phyloP scores from a whole-genome alignment of 2,329 filamentous ascomycete species.

The Hymenoscyphus repandus region DNA sequence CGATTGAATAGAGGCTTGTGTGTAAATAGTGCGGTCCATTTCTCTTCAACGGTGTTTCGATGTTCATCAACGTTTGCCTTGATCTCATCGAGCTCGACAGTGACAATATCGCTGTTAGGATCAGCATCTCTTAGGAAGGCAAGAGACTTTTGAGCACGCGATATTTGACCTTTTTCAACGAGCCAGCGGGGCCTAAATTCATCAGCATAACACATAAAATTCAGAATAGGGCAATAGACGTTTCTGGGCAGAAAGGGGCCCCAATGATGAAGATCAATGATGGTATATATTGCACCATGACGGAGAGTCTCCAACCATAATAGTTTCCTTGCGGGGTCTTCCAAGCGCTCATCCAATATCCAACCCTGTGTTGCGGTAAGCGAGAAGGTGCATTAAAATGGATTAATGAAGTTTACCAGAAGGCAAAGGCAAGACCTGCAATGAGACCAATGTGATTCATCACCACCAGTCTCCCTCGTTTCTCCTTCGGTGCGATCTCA shows the following conservation, averaged over 20 bases:
- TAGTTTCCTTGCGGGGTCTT: slow-evolving; percentile 36
- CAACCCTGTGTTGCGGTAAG: slow-evolving; percentile 38
- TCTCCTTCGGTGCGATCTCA: slow-evolving; percentile 48
- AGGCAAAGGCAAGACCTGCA: slow-evolving; percentile 46
- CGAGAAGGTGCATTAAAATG: slow-evolving; percentile 1
- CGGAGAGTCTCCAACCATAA: slow-evolving; percentile 48
- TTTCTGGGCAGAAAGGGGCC: slow-evolving; percentile 49
- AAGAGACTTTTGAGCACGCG: slow-evolving; percentile 40
- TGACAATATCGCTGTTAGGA: slow-evolving; percentile 35
- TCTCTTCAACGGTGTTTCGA: slow-evolving; percentile 34
- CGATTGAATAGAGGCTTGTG: slow-evolving; percentile 44
- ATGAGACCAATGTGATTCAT: slow-evolving; percentile 56
- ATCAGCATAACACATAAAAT: neutral
- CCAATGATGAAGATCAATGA: slow-evolving; percentile 44
- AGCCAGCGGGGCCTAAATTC: slow-evolving; percentile 49
- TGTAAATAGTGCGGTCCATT: slow-evolving; percentile 38
- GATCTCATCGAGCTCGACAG: slow-evolving; percentile 40
- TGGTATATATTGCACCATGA: slow-evolving; percentile 47
- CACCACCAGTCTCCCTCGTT: slow-evolving; percentile 51
- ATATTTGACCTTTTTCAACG: slow-evolving; percentile 42
- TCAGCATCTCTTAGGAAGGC: slow-evolving; percentile 42
- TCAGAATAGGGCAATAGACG: slow-evolving; percentile 34
- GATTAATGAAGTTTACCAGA: slow-evolving; percentile 39
- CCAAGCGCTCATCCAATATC: slow-evolving; percentile 53
- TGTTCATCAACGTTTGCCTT: slow-evolving; percentile 35